A percentile compares a stretch with the other conserved stretches of the same genome.
These are phyloP conservation scores for Xylariales sp. DNA, from an alignment of 2,329 filamentous ascomycete species.

Conservation along the genomic window DNA sequence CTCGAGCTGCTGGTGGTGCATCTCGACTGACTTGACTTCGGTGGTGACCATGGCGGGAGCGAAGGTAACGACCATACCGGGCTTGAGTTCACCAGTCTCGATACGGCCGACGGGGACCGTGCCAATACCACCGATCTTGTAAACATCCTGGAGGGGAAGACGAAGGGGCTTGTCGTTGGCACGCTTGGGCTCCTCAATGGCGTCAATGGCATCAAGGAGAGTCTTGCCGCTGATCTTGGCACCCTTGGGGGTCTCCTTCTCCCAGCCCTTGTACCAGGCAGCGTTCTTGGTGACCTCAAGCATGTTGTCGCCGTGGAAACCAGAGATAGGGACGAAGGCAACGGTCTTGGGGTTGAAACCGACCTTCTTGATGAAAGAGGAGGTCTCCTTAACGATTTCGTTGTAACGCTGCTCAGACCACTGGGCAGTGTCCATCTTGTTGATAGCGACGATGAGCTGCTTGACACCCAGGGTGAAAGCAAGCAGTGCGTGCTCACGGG, in stretches of 20 bases:
- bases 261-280: slow-evolving; percentile 99
- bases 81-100: slow-evolving; percentile 97
- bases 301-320: slow-evolving; percentile 99
- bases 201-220: slow-evolving; percentile 98
- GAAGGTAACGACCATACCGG: slow-evolving; percentile 95
- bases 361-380: slow-evolving; percentile 99
- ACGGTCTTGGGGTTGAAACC: slow-evolving; percentile 99
- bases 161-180: slow-evolving; percentile 99
- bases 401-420: slow-evolving; percentile 97
- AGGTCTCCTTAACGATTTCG: slow-evolving; percentile 99
- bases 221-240: slow-evolving; percentile 93
- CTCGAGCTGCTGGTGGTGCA: slow-evolving; percentile 99
- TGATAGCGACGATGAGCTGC: slow-evolving; percentile 99
- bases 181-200: slow-evolving; percentile 91
- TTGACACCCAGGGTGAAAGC: slow-evolving; percentile 99
- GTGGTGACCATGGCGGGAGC: slow-evolving; percentile 99
- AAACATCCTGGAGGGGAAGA: slow-evolving; percentile 99
- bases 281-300: slow-evolving; percentile 88
- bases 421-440: slow-evolving; percentile 99
- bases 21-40: slow-evolving; percentile 99
- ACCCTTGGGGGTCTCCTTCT: slow-evolving; percentile 86
- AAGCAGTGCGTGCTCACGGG: slow-evolving; percentile 99
- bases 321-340: slow-evolving; percentile 99
- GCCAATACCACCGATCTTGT: slow-evolving; percentile 99
- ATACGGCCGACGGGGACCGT: slow-evolving; percentile 99